These are phyloP conservation scores for Cadophora luteo-olivacea DNA, from an alignment of 2,329 filamentous ascomycete genomes.

Conservation along the genomic window DNA sequence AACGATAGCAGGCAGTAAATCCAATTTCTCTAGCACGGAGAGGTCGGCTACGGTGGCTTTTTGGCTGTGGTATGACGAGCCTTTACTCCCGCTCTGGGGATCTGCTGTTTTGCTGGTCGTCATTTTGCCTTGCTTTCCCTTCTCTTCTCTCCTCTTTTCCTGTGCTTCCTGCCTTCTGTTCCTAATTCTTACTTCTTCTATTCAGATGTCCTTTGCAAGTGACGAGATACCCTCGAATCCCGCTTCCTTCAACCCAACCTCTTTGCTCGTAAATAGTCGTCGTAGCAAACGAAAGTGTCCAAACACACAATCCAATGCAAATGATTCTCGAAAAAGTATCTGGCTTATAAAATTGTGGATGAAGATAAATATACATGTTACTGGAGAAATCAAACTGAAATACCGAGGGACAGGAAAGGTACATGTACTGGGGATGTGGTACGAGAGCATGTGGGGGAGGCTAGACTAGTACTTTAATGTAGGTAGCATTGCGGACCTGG, in stretches of 20 bases:
- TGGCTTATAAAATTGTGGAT: too few relatives aligned
- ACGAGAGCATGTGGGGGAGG: neutral
- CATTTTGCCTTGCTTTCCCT: neutral
- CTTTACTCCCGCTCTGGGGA: conserved; percentile 20
- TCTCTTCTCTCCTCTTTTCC: neutral
- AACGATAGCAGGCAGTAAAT: conserved; percentile 29
- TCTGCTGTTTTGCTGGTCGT: neutral
- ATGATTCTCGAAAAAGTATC: too few relatives aligned
- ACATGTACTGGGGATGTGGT: neutral
- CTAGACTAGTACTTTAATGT: neutral
- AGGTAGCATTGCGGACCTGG: neutral
- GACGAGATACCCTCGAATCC: too few relatives aligned
- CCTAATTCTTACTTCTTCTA: neutral
- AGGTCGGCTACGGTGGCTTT: conserved; percentile 27
- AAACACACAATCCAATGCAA: too few relatives aligned
- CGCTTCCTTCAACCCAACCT: too few relatives aligned
- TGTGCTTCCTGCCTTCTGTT: neutral
- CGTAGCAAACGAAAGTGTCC: too few relatives aligned
- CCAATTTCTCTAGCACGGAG: conserved; percentile 37
- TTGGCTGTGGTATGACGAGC: conserved; percentile 35
- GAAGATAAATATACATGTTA: too few relatives aligned
- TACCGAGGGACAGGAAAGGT: neutral
- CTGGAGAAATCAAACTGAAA: too few relatives aligned
- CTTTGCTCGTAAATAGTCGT: too few relatives aligned
- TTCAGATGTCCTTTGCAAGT: too few relatives aligned